Evolutionary conservation across 805 yeast genomes (phyloP).

Genomic region (Ogataea methanolica): DNA sequence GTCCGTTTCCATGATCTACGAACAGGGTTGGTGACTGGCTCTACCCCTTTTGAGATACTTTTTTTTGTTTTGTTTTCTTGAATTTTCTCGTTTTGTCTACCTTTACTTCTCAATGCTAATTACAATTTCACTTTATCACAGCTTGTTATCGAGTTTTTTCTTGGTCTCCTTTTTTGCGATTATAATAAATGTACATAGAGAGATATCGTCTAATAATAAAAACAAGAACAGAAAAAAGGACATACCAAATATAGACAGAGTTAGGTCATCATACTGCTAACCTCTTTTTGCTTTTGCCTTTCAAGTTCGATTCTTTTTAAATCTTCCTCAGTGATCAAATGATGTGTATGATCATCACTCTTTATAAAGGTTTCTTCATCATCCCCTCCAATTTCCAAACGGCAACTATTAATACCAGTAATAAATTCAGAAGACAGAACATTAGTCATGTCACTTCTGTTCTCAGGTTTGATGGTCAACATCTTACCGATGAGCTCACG

Average conservation of each 20-base stretch:
- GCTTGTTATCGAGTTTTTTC: too few relatives aligned
- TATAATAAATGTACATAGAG: too few relatives aligned
- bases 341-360: slow-evolving; percentile 52
- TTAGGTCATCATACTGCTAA: slow-evolving; percentile 5
- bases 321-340: slow-evolving; percentile 64
- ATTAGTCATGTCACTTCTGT: slow-evolving; percentile 56
- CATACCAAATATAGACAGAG: background rate
- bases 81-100: background rate
- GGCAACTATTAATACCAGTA: slow-evolving; percentile 52
- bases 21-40: slow-evolving; percentile 56
- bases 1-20: slow-evolving; percentile 88
- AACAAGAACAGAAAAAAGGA: background rate
- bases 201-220: background rate
- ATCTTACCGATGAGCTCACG: slow-evolving; percentile 58
- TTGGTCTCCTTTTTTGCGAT: too few relatives aligned
- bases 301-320: slow-evolving; percentile 37
- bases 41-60: background rate
- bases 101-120: too few relatives aligned
- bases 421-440: slow-evolving; percentile 58
- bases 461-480: slow-evolving; percentile 55
- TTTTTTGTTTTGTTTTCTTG: background rate
- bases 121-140: too few relatives aligned
- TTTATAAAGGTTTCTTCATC: slow-evolving; percentile 12
- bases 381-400: slow-evolving; percentile 21
- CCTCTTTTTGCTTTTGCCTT: slow-evolving; percentile 23